phyloP scores from a whole-genome alignment of 1,139 yeast genomes.

The Torulaspora pretoriensis region DNA sequence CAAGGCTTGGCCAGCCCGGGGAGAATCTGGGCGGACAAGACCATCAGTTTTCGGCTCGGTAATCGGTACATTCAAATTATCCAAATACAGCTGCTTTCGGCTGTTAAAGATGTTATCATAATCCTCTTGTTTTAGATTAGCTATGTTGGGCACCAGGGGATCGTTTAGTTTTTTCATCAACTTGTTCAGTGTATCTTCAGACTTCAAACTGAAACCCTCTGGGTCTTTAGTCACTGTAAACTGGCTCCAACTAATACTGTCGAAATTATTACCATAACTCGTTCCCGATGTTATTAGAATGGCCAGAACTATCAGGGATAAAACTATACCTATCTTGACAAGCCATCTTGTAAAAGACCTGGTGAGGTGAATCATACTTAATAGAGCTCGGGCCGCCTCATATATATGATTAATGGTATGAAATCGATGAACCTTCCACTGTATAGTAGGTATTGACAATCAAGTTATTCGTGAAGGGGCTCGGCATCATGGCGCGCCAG shows the following conservation, averaged over 20 bases:
- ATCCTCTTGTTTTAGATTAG: conserved; percentile 2
- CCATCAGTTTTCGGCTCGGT: conserved; percentile 48
- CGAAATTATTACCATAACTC: neutral
- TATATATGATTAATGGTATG: too few relatives aligned
- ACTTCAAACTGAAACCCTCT: neutral
- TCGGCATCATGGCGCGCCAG: too few relatives aligned
- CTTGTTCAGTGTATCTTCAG: neutral
- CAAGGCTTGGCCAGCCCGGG: conserved; percentile 43
- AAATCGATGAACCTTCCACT: too few relatives aligned
- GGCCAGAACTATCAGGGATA: conserved; percentile 3
- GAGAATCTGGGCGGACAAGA: conserved; percentile 30
- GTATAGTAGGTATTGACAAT: too few relatives aligned
- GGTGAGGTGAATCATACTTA: neutral
- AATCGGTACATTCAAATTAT: conserved; percentile 37
- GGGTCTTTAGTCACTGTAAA: neutral
- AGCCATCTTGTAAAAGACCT: neutral
- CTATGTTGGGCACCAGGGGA: conserved; percentile 11
- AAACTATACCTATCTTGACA: neutral
- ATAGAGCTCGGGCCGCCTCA: too few relatives aligned
- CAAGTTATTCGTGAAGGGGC: too few relatives aligned
- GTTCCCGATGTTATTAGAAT: conserved; percentile 1
- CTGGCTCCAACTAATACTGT: conserved; percentile 1
- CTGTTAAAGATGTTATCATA: conserved; percentile 36
- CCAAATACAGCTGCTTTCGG: conserved; percentile 39
- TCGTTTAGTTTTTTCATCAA: conserved; percentile 1